Conservation (phyloP, 768 basidiomycete genomes). For the Neoboletus magnificus region DNA sequence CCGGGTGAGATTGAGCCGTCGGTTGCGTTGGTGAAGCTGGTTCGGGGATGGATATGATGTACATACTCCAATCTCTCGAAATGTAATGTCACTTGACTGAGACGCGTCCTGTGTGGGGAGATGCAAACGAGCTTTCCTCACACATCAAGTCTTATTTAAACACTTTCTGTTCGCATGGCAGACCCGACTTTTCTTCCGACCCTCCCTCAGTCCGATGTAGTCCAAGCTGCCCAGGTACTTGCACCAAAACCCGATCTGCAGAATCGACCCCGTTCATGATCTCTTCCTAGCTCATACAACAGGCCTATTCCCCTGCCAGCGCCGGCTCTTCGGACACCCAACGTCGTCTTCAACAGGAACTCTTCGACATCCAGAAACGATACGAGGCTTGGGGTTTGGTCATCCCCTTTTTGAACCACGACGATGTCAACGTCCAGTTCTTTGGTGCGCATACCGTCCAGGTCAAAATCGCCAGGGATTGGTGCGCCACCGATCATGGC, state of each 20-base stretch:
- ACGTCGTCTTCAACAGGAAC: constrained; percentile 63
- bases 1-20: constrained; percentile 12
- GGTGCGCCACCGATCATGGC: constrained; percentile 47
- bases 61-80: no score
- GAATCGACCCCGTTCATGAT: constrained; percentile 9
- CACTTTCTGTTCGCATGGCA: constrained; percentile 14
- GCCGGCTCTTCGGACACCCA: constrained; percentile 55
- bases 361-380: constrained; percentile 72
- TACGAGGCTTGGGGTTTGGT: constrained; percentile 85
- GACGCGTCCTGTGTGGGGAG: no score
- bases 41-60: neutral
- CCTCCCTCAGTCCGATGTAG: constrained; percentile 49
- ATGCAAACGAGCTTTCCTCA: neutral
- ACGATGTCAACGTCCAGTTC: constrained; percentile 85
- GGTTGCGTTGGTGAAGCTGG: constrained; percentile 25
- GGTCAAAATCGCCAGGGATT: constrained; percentile 91
- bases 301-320: constrained; percentile 56
- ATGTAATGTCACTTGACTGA: no score
- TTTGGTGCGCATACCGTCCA: constrained; percentile 93
- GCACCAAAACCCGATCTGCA: constrained; percentile 18
- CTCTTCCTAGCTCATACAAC: constrained; percentile 58
- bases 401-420: constrained; percentile 66
- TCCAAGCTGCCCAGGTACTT: constrained; percentile 58
- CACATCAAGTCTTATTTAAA: neutral
- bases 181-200: constrained; percentile 46